Evolutionary conservation across 1,284 basidiomycete species (phyloP).

Genomic region (Cryptococcus neoformans): DNA sequence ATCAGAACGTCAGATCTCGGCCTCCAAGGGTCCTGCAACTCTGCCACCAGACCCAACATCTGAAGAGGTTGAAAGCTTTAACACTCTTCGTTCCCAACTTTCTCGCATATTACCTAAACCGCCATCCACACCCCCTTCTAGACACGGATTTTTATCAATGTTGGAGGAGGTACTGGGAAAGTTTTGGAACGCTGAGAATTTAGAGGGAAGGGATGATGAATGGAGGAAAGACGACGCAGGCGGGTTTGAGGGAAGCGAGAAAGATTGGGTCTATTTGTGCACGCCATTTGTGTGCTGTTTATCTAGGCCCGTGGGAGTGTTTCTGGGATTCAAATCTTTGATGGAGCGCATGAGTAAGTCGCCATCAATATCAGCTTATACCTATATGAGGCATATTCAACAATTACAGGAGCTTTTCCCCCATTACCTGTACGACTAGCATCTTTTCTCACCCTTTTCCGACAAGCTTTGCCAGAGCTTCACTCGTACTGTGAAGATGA

Average conservation of each 20-base stretch:
- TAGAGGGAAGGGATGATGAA: slow-evolving; percentile 20
- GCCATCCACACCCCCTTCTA: slow-evolving; percentile 30
- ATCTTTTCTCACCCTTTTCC: slow-evolving; percentile 40
- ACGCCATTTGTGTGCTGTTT: slow-evolving; percentile 45
- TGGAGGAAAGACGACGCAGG: slow-evolving; percentile 6
- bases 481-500: slow-evolving; percentile 48
- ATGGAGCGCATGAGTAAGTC: slow-evolving; percentile 39
- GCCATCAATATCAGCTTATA: background rate
- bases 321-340: slow-evolving; percentile 38
- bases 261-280: slow-evolving; percentile 42
- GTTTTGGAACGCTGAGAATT: slow-evolving; percentile 30
- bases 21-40: background rate
- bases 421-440: slow-evolving; percentile 41
- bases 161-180: slow-evolving; percentile 45
- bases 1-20: background rate
- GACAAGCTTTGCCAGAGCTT: slow-evolving; percentile 40
- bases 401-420: slow-evolving; percentile 30
- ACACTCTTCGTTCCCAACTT: slow-evolving; percentile 26
- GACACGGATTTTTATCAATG: slow-evolving; percentile 33
- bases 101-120: slow-evolving; percentile 36
- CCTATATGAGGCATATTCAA: background rate
- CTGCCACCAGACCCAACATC: background rate
- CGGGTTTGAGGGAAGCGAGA: slow-evolving; percentile 18
- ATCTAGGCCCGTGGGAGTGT: slow-evolving; percentile 35
- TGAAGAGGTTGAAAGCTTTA: slow-evolving; percentile 4